Evolutionary conservation across 2,329 filamentous ascomycete genomes (phyloP), one percentile per base, ranked within the genome.

Genomic region (Ophiostoma pallidulum): DNA sequence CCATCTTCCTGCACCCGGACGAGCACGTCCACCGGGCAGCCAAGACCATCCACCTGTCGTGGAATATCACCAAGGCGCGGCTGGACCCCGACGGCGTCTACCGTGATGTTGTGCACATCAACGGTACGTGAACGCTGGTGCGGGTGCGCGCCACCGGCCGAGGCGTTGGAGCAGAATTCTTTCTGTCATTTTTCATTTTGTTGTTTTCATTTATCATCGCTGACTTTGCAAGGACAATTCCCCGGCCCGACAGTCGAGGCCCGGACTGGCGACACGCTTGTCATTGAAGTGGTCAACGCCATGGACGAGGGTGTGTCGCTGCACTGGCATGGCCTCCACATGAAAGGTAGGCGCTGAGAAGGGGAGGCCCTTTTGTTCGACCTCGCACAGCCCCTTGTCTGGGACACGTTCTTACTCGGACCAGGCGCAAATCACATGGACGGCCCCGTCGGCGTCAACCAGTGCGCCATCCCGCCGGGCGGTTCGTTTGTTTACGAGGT

Each of bases 401-500:
- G 6, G n/a, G n/a, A 8, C 18, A 4, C n/a, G 4, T 13, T 35
- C 4, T 18, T 10, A 41, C 5, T 10, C 24, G 10, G 6, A 28
- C 6, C 14, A 47, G 48, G 48, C 2, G 52, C 43, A 13, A 55
- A 52, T 47, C 68, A 81, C 45, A 87, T 88, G 80, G 86, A 91
- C 60, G 86, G 86, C 0, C 77, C 82, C 0, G 65, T 68, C 0
- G 72, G 74, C 29, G 75, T 85, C 19, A 77, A 80, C 1, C 85
- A 90, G 59, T 87, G 82, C 53, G 60, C 72, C 1, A 82, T 89
- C 47, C 68, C 70, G 0, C 74, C 83, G 0, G 83, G 83, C 3
- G 65, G 67, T 10, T 73, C 67, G 5, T 80, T 88, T 57, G 79
- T 73, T 1, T 89, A 87, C 61, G 13, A 38, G 5, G 43, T 55